phyloP scores from a whole-genome alignment of 78 protist species.

The Emiliania huxleyi region DNA sequence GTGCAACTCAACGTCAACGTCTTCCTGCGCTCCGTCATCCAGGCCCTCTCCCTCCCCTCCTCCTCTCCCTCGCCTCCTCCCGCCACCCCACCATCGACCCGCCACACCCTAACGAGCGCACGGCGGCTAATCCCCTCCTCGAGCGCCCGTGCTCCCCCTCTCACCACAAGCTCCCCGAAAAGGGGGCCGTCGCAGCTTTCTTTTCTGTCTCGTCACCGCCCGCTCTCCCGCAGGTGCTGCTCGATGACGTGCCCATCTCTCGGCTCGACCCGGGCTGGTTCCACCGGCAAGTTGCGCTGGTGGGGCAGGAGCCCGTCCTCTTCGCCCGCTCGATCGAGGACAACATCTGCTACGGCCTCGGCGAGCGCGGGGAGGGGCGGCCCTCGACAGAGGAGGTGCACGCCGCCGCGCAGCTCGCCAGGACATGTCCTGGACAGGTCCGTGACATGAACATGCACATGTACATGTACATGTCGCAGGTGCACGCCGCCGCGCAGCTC shows the following conservation, averaged over 20 bases:
- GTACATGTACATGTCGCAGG: too few relatives aligned
- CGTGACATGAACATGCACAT: constrained; percentile 75
- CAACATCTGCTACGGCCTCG: constrained; percentile 27
- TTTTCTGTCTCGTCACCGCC: too few relatives aligned
- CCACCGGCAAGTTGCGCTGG: constrained; percentile 59
- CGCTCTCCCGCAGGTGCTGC: constrained; percentile 54
- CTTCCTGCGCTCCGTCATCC: background rate
- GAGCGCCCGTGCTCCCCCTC: too few relatives aligned
- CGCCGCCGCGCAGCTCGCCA: background rate
- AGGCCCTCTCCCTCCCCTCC: background rate
- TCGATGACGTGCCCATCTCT: constrained; percentile 69
- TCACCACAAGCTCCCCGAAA: too few relatives aligned
- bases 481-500: too few relatives aligned
- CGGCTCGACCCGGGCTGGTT: background rate
- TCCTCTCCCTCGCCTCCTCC: background rate
- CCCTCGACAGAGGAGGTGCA: background rate
- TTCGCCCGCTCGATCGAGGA: constrained; percentile 82
- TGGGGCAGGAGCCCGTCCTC: constrained; percentile 79
- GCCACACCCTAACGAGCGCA: too few relatives aligned
- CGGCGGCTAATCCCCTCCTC: too few relatives aligned
- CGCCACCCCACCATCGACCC: too few relatives aligned
- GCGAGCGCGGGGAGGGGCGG: background rate
- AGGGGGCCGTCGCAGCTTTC: too few relatives aligned
- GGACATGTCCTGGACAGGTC: background rate
- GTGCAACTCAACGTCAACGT: constrained; percentile 21